Conservation (phyloP, 805 yeast species). For the Sugiyamaella boreocaroliniensis region DNA sequence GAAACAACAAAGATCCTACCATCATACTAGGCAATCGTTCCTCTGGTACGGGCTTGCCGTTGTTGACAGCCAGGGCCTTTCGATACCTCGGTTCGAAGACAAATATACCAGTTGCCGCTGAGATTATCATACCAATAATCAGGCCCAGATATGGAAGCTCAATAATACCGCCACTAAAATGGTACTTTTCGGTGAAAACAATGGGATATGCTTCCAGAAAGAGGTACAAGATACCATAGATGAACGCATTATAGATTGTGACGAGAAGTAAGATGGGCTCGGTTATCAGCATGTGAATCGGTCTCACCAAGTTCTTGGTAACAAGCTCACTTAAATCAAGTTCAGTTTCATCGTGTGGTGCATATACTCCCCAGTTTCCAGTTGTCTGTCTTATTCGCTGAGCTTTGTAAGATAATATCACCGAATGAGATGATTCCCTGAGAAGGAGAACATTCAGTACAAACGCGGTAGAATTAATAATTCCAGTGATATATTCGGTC, state of each 20-base stretch:
- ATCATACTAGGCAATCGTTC: constrained; percentile 73
- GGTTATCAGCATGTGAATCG: constrained; percentile 52
- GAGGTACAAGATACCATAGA: constrained; percentile 70
- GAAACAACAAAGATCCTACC: constrained; percentile 56
- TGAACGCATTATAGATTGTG: constrained; percentile 65
- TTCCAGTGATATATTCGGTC: constrained; percentile 67
- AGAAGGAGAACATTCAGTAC: constrained; percentile 37
- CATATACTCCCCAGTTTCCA: constrained; percentile 74
- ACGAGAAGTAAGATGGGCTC: constrained; percentile 67
- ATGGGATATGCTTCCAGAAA: constrained; percentile 69
- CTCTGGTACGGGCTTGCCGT: constrained; percentile 67
- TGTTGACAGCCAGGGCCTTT: constrained; percentile 41
- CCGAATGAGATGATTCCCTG: constrained; percentile 51
- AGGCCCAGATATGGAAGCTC: constrained; percentile 76
- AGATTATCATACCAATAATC: constrained; percentile 53
- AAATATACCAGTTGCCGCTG: constrained; percentile 21
- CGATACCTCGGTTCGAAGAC: constrained; percentile 26
- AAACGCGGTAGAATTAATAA: constrained; percentile 42
- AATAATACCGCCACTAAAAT: constrained; percentile 50
- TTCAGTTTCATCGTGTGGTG: constrained; percentile 60
- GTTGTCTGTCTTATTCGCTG: constrained; percentile 53
- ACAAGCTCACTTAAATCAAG: constrained; percentile 50
- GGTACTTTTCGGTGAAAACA: constrained; percentile 50
- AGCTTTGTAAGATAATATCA: constrained; percentile 59
- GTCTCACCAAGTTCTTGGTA: constrained; percentile 57